Evolutionary conservation across 192 early-diverging fungal genomes (phyloP).

Genomic region (Coemansia sp.): DNA sequence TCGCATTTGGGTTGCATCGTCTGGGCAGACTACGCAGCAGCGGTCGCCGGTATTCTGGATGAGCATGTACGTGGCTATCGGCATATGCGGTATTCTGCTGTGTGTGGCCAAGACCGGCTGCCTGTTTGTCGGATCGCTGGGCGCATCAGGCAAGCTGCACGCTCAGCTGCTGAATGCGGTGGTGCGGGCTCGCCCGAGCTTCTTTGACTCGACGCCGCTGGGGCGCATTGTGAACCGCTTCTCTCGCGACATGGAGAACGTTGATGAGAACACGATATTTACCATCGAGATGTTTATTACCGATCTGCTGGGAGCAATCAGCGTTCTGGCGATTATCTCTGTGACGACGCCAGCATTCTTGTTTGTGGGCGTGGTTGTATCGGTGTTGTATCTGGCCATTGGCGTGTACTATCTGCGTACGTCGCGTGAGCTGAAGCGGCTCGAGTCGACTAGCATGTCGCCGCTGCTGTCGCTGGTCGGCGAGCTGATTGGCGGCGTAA

Average conservation of each 20-base stretch:
- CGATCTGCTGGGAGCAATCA: conserved; percentile 54
- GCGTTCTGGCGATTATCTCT: conserved; percentile 61
- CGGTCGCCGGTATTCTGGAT: conserved; percentile 63
- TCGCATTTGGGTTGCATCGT: conserved; percentile 57
- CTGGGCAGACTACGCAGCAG: conserved; percentile 1
- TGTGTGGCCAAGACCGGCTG: conserved; percentile 46
- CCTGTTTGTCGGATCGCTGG: conserved; percentile 54
- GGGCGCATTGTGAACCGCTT: conserved; percentile 86
- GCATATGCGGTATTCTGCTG: conserved; percentile 42
- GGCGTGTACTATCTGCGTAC: conserved; percentile 68
- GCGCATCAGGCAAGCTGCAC: conserved; percentile 64
- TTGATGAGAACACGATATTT: conserved; percentile 67
- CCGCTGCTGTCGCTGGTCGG: conserved; percentile 79
- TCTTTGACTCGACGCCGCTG: conserved; percentile 84
- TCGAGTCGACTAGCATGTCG: conserved; percentile 72
- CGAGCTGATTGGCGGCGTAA: conserved; percentile 72
- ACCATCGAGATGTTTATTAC: conserved; percentile 54
- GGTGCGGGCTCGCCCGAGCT: conserved; percentile 69
- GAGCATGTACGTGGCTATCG: conserved; percentile 62
- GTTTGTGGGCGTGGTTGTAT: conserved; percentile 60
- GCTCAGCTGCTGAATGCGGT: conserved; percentile 57
- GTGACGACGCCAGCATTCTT: conserved; percentile 71
- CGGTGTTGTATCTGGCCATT: conserved; percentile 60
- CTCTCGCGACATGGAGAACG: conserved; percentile 76
- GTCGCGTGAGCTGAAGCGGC: conserved; percentile 84